Base-by-base conservation (phyloP, 2,329 filamentous ascomycete species). In the Pleomassaria siparia region DNA sequence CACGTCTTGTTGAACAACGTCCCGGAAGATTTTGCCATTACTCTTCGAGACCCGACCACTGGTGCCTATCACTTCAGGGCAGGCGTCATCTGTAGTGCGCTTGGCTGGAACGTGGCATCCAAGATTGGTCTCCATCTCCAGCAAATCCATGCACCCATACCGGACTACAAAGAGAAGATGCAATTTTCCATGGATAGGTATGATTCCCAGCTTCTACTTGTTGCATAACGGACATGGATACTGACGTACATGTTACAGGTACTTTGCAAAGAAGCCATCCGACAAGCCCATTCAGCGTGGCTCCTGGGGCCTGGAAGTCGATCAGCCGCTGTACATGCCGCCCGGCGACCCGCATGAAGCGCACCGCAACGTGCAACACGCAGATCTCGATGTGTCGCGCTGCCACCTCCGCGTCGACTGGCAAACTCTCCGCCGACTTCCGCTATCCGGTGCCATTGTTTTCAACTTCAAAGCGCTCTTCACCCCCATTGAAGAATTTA, bases 401-500 rank as follows among this genome's bases (percentile, higher is more conserved):
- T 76, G 88, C 53, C 74, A 86, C 51, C 74, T 95, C 1, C 81
- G 90, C 4, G 89, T 94, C 1, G 90, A 95, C 67, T 95, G 89
- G 88, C 91, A 95, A 70, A 95, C 90, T 0, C 74, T 95, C 3
- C 83, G 90, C 1, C 82, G 90, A 2, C 73, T 95, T 0, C 89
- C 90, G 0, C 74, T 95, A 0, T 90, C 86, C 0, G 88, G 82
- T 0, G 86, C 80, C 0, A 75, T 95, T 1, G 81, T 90, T 0
- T 95, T 95, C 75, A 95, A 94, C 68, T 95, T 92, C 80, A 95
- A 92, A 64, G 89, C 87, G 0, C 70, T 94, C 0, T 95, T 95
- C 70, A 94, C 89, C 0, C 87, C 87, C 0, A 67, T 95, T 0
- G 66, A 77, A 0, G 83, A 87, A 53, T 84, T 95, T 47, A 74